Base-by-base conservation (phyloP, 2,329 filamentous ascomycete genomes). In the Elsinoe arachidis region DNA sequence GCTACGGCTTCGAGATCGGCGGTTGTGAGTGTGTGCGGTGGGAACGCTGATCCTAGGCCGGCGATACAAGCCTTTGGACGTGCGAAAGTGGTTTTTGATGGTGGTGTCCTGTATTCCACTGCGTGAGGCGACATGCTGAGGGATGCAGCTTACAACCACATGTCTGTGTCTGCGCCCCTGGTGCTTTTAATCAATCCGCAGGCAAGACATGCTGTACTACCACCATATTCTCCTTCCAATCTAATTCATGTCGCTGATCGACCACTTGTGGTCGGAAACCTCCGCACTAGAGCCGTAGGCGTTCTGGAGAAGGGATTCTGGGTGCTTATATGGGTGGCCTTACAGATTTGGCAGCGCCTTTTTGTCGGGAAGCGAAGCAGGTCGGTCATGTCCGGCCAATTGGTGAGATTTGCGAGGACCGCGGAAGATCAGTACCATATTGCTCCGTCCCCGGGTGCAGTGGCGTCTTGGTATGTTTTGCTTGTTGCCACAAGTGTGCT, bases 291-390 rank as follows among this genome's bases (percentile, higher is more conserved):
- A 23, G 19, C 21, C 17, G 3, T 11, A 30, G 12, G 9, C 19
- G 17, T n/a, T 26, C 19, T 46, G 41, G 9, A 19, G 26, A 19
- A 14, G 26, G 17, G 41, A 46, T 23, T 46, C 26, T 46, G 41
- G 41, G 19, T 46, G 41, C 41, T 46, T 46, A 46, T 46, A 46
- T 9, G 41, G 41, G 41, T 23, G 41, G 41, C 41, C 41, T 46
- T 11, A 26, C 10, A 46, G 21, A 14, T 23, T 46, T 46, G 19
- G 41, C 26, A 46, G 41, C 19, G 19, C 19, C 41, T 46, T 26
- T n/a, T n/a, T 23, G 41, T 46, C 10, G 19, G 37, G 37, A 39
- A 17, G 14, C 15, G 37, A 39, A 39, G 37, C 26, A 30, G 26
- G 26, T 30, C 26, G 26, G 26, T 30, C 26, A 39, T 46, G 17